These are phyloP conservation scores for Gloeostereum incarnatum DNA, from an alignment of 768 basidiomycete genomes.

Conservation along the genomic window DNA sequence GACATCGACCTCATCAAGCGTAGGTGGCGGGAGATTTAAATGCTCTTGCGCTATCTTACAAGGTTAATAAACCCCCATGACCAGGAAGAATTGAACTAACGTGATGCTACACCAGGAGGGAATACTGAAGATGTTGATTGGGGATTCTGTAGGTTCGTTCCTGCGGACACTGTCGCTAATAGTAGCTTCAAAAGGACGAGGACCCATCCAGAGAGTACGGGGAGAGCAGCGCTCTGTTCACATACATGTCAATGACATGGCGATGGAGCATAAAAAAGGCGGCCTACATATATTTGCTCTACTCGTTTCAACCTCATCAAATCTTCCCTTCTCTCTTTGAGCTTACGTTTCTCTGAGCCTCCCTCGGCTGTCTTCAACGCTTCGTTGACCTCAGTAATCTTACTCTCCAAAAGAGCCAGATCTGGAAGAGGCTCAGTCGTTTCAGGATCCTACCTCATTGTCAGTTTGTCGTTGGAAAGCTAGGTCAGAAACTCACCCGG, in stretches of 20 bases:
- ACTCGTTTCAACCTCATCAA: constrained; percentile 82
- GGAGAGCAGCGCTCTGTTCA: constrained; percentile 68
- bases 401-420: constrained; percentile 60
- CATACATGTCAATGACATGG: constrained; percentile 1
- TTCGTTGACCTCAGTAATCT: constrained; percentile 56
- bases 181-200: constrained; percentile 88
- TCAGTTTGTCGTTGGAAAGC: background rate
- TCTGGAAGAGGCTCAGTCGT: constrained; percentile 61
- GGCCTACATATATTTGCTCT: constrained; percentile 85
- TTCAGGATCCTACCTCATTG: constrained; percentile 43
- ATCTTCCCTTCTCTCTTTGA: constrained; percentile 67
- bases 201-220: constrained; percentile 83
- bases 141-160: constrained; percentile 50
- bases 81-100: constrained; percentile 25
- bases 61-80: constrained; percentile 3
- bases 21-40: constrained; percentile 55
- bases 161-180: constrained; percentile 86
- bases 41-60: constrained; percentile 45
- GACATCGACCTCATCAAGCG: constrained; percentile 87
- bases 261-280: background rate
- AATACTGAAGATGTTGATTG: constrained; percentile 64
- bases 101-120: constrained; percentile 60
- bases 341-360: constrained; percentile 44
- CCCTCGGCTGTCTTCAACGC: constrained; percentile 42
- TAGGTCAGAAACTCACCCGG: constrained; percentile 21